Conservation (phyloP, 495 filamentous ascomycete species). For the Lophiostoma macrostomum region DNA sequence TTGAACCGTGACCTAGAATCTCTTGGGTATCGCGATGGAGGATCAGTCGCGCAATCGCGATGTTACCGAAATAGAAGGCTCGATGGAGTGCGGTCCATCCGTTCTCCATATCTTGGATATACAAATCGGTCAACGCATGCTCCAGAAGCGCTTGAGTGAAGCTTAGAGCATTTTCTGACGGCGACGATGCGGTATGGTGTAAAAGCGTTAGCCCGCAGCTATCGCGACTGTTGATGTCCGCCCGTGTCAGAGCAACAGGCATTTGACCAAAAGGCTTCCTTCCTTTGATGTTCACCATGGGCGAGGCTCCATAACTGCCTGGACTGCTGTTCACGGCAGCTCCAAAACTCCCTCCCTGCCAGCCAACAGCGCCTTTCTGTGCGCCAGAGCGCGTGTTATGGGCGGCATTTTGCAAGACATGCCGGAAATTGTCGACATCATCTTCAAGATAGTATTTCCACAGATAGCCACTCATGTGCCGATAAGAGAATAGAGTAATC, state of each 20-base stretch:
- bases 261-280: constrained; percentile 43
- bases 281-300: constrained; percentile 43
- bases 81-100: constrained; percentile 95
- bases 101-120: constrained; percentile 81
- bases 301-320: constrained; percentile 50
- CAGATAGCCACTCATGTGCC: constrained; percentile 92
- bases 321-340: constrained; percentile 51
- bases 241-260: constrained; percentile 53
- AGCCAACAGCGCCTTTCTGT: constrained; percentile 40
- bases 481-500: constrained; percentile 45
- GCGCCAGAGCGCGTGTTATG: constrained; percentile 46
- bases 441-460: constrained; percentile 95
- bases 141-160: constrained; percentile 78
- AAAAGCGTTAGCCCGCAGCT: constrained; percentile 74
- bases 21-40: constrained; percentile 72
- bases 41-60: constrained; percentile 75
- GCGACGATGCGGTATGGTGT: constrained; percentile 76
- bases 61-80: constrained; percentile 89
- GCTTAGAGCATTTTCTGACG: constrained; percentile 58
- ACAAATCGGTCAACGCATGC: constrained; percentile 80
- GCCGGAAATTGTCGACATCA: constrained; percentile 88
- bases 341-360: constrained; percentile 38
- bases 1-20: constrained; percentile 51
- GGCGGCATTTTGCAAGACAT: constrained; percentile 67
- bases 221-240: constrained; percentile 81